These are phyloP conservation scores for Fusarium guadeloupense DNA, from an alignment of 2,329 filamentous ascomycete species.

Conservation along the genomic window DNA sequence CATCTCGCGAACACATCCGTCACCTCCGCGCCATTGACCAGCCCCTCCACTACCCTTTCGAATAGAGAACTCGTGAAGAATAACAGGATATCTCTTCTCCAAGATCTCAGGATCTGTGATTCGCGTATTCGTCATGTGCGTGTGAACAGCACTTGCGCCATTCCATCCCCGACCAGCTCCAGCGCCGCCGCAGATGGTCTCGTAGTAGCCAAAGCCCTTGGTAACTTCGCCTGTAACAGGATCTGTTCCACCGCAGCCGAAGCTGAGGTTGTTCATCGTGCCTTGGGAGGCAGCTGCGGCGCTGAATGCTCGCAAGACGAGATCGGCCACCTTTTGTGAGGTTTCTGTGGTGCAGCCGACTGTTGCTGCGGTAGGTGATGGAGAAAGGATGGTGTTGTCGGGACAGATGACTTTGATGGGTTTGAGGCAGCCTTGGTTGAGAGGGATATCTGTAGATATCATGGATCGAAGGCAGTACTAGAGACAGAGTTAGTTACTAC, in stretches of 20 bases:
- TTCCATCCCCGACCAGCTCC: slow-evolving; percentile 46
- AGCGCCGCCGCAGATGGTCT: slow-evolving; percentile 48
- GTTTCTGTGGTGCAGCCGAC: slow-evolving; percentile 49
- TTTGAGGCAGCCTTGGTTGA: slow-evolving; percentile 60
- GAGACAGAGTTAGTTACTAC: background rate
- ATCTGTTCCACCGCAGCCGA: slow-evolving; percentile 68
- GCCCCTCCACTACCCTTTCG: slow-evolving; percentile 58
- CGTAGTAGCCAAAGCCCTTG: slow-evolving; percentile 50
- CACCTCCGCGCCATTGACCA: slow-evolving; percentile 75
- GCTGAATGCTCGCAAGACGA: slow-evolving; percentile 78
- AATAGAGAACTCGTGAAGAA: slow-evolving; percentile 47
- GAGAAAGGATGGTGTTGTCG: slow-evolving; percentile 48
- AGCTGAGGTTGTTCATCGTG: slow-evolving; percentile 84
- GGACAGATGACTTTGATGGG: slow-evolving; percentile 44
- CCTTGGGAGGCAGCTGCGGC: slow-evolving; percentile 80
- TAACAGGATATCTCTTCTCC: slow-evolving; percentile 48
- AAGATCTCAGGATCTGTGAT: slow-evolving; percentile 50
- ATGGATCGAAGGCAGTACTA: slow-evolving; percentile 47
- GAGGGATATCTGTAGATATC: slow-evolving; percentile 47
- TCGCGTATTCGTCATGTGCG: slow-evolving; percentile 52
- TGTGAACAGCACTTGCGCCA: slow-evolving; percentile 46
- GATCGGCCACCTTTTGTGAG: slow-evolving; percentile 61
- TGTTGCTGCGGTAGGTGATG: slow-evolving; percentile 45
- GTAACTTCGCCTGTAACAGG: slow-evolving; percentile 37
- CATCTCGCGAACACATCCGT: slow-evolving; percentile 81